These are phyloP conservation scores for Lepraria neglecta DNA, from an alignment of 495 filamentous ascomycete genomes.

Conservation along the genomic window DNA sequence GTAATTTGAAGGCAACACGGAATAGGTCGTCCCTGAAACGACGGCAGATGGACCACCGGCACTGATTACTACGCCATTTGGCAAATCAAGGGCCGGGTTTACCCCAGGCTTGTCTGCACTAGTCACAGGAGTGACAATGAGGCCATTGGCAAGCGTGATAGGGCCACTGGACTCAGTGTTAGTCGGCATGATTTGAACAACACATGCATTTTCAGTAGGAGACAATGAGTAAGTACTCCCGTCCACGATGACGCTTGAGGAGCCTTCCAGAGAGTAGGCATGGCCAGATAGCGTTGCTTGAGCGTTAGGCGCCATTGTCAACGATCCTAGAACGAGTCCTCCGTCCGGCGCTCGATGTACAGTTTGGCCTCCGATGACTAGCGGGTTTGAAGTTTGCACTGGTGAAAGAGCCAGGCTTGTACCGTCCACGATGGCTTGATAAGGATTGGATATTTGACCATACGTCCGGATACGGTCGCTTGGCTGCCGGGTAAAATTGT, in stretches of 20 bases:
- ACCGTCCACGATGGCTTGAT: constrained; percentile 16
- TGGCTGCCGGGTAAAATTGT: background rate
- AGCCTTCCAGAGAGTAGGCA: constrained; percentile 15
- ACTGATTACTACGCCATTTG: constrained; percentile 16
- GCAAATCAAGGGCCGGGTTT: background rate
- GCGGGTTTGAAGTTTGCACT: constrained; percentile 8
- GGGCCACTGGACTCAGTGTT: background rate
- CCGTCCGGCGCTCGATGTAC: constrained; percentile 5
- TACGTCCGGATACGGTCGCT: constrained; percentile 1
- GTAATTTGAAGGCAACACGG: constrained; percentile 13
- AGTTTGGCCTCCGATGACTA: constrained; percentile 15
- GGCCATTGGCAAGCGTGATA: constrained; percentile 19
- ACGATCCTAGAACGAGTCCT: constrained; percentile 12
- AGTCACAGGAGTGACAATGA: constrained; percentile 12
- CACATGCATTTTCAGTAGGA: constrained; percentile 10
- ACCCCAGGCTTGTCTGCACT: background rate
- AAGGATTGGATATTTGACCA: constrained; percentile 13
- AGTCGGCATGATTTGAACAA: constrained; percentile 8
- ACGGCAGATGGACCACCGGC: constrained; percentile 9
- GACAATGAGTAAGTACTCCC: constrained; percentile 17
- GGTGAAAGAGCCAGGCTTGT: constrained; percentile 10
- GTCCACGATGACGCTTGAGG: constrained; percentile 15
- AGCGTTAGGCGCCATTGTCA: constrained; percentile 12
- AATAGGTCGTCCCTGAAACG: constrained; percentile 11
- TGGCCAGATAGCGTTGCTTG: constrained; percentile 1